A percentile compares a stretch with the other conserved stretches of the same genome.
These are phyloP conservation scores for Chaetomiaceae sp. DNA, from an alignment of 2,329 filamentous ascomycete genomes.

Conservation along the genomic window DNA sequence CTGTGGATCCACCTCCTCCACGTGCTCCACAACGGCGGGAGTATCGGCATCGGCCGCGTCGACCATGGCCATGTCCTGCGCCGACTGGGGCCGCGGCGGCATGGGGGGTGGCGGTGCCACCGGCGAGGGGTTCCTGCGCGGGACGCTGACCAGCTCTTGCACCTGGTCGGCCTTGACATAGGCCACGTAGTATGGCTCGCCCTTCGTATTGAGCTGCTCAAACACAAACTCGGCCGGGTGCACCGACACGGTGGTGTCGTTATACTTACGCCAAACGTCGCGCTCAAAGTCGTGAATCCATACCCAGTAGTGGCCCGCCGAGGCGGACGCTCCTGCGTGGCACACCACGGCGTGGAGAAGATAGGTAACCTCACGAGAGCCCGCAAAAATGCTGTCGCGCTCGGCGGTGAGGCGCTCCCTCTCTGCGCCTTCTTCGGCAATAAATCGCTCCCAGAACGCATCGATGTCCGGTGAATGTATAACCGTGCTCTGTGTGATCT, in stretches of 20 bases:
- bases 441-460: constrained; percentile 37
- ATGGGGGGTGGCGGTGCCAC: constrained; percentile 1
- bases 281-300: constrained; percentile 87
- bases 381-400: constrained; percentile 51
- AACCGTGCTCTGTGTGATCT: not conserved
- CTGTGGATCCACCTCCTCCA: constrained; percentile 2
- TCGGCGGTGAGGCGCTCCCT: constrained; percentile 27
- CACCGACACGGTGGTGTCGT: constrained; percentile 75
- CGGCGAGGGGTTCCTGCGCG: constrained; percentile 12
- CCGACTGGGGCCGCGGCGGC: constrained; percentile 1
- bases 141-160: constrained; percentile 25
- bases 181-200: constrained; percentile 54
- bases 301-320: constrained; percentile 90
- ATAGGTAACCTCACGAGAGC: constrained; percentile 63
- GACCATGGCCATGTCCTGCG: not conserved
- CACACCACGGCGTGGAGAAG: constrained; percentile 88
- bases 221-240: constrained; percentile 68
- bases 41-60: not conserved
- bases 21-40: not conserved
- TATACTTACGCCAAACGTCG: constrained; percentile 85
- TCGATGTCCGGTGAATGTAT: not conserved
- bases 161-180: constrained; percentile 30
- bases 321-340: constrained; percentile 63
- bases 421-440: constrained; percentile 30
- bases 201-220: constrained; percentile 56